These are phyloP conservation scores for Colletotrichum brevisporum DNA, from an alignment of 2,329 filamentous ascomycete genomes.

Conservation along the genomic window DNA sequence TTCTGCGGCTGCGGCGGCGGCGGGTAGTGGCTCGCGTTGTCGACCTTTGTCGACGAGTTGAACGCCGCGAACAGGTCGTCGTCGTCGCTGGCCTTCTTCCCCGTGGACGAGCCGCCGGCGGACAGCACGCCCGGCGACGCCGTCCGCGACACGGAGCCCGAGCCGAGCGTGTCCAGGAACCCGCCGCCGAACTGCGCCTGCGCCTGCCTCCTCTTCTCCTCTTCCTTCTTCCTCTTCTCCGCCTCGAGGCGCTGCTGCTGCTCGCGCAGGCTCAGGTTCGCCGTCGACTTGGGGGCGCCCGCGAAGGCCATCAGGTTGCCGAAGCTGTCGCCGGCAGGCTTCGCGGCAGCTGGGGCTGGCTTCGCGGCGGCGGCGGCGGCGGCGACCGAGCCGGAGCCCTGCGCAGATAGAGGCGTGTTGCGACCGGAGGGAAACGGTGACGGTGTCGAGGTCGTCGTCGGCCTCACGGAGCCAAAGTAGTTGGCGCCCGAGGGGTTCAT, in stretches of 20 bases:
- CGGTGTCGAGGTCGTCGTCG: conserved; percentile 66
- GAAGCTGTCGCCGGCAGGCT: conserved; percentile 79
- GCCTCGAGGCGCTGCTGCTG: conserved; percentile 78
- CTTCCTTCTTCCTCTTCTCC: conserved; percentile 80
- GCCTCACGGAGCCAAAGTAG: conserved; percentile 66
- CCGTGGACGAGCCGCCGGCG: conserved; percentile 43
- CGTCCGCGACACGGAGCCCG: conserved; percentile 63
- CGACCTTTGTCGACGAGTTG: conserved; percentile 75
- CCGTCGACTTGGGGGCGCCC: conserved; percentile 68
- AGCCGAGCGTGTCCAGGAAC: conserved; percentile 82
- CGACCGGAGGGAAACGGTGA: conserved; percentile 69
- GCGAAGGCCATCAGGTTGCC: conserved; percentile 78
- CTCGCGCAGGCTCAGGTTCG: conserved; percentile 83
- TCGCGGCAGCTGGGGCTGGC: conserved; percentile 59
- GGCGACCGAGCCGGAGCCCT: conserved; percentile 59
- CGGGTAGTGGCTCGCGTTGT: conserved; percentile 76
- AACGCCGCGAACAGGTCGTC: conserved; percentile 79
- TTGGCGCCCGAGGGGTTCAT: conserved; percentile 58
- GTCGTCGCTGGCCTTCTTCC: conserved; percentile 60
- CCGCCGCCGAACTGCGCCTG: conserved; percentile 84
- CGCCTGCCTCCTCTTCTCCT: conserved; percentile 78
- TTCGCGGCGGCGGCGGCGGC: conserved; percentile 50
- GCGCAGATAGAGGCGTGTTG: conserved; percentile 69
- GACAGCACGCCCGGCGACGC: conserved; percentile 57
- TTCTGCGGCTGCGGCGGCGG: conserved; percentile 62